Evolutionary conservation across 164 flowering plant species (phyloP), one percentile per base, ranked within the genome.

Genomic region (Umbellularia californica): DNA sequence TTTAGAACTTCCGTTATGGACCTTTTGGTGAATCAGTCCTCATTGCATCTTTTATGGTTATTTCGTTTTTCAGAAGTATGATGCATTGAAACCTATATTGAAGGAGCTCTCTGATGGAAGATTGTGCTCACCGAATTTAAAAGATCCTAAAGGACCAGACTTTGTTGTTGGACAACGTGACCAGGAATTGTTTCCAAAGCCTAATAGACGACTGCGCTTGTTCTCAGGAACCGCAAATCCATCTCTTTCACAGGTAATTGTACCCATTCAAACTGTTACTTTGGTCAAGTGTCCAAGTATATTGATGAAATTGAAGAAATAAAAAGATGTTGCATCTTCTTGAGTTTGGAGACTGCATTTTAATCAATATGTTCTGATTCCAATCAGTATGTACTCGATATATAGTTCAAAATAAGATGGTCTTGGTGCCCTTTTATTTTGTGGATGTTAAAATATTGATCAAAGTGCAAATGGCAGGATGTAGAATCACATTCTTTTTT

Each of bases 221-320:
- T 79, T 79, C 70, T 79, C 82, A 12, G 82, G 82, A 64, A 72
- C 82, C 14, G 74, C 79, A 33, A 79, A 79, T 73, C 77, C 74
- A 64, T 64, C 67, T 52, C 82, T 76, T 69, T 64, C 82, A 55
- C 76, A 73, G 82, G 82, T 79, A 25, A 33, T 58, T 12, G 12
- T 28, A 58, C 47, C 28, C n/a, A 20, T 55, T 55, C 5, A 4
- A 15, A 20, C 60, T 55, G 60, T 14, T 55, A 14, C 19, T 41
- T 41, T 41, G 47, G 10, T 30, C 35, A 30, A 30, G 35, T 30
- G 5, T 5, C 35, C 47, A 41, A 41, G 2, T 41, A 41, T 41
- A 0, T 41, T 41, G 47, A 41, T 41, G 10, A 41, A 41, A 41
- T 41, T 41, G 47, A 7, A 41, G 47, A 41, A 7, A 41, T 35